Percentiles rank a stretch among this genome's conserved stretches.
Evolutionary conservation across 257 asterid genomes (phyloP).

Genomic region (Perilla frutescens): DNA sequence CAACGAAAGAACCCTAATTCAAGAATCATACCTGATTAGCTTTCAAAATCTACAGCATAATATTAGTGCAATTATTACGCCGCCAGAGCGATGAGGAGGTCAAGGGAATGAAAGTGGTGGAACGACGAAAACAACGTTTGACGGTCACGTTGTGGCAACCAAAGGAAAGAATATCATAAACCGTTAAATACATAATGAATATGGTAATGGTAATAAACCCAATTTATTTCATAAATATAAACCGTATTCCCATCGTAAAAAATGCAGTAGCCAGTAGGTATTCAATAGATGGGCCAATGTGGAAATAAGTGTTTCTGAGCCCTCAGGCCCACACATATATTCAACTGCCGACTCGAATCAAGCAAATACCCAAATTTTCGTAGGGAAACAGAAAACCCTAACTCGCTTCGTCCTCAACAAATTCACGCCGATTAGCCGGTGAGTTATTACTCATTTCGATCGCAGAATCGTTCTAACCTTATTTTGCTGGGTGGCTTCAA

Average conservation of each 20-base stretch:
- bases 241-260: too few relatives aligned
- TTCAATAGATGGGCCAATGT: too few relatives aligned
- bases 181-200: too few relatives aligned
- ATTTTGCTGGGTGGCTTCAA: too few relatives aligned
- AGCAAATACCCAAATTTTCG: background rate
- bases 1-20: slow-evolving; percentile 34
- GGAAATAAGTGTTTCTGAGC: too few relatives aligned
- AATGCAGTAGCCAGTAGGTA: too few relatives aligned
- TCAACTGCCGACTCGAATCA: background rate
- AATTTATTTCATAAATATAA: too few relatives aligned
- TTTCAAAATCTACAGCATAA: background rate
- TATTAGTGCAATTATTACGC: background rate
- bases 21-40: slow-evolving; percentile 26
- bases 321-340: too few relatives aligned
- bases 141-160: too few relatives aligned
- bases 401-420: background rate
- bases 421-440: background rate
- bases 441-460: background rate
- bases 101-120: slow-evolving; percentile 6
- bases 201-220: too few relatives aligned
- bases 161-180: too few relatives aligned
- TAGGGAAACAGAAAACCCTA: background rate
- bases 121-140: slow-evolving; percentile 4
- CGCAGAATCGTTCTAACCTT: background rate
- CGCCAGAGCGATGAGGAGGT: slow-evolving; percentile 8